These are phyloP conservation scores for Starmerella ratchasimensis DNA, from an alignment of 805 yeast species.

Conservation along the genomic window DNA sequence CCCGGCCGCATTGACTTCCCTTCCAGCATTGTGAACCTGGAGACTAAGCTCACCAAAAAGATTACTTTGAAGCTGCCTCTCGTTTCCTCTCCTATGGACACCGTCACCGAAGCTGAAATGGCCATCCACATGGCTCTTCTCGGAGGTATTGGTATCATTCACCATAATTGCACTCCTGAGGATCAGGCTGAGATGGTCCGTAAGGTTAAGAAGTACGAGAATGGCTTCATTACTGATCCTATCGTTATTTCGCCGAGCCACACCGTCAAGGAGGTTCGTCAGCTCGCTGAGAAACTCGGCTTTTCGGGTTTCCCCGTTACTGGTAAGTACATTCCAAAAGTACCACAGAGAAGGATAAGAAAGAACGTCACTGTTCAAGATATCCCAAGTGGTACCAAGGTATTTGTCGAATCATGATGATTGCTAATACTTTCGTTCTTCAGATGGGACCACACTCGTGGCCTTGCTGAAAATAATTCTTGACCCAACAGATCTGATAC, in stretches of 20 bases:
- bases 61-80: slow-evolving; percentile 88
- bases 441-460: slow-evolving; percentile 76
- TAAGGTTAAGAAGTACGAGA: slow-evolving; percentile 92
- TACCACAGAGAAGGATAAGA: not conserved
- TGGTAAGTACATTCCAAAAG: slow-evolving; percentile 54
- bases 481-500: slow-evolving; percentile 21
- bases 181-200: slow-evolving; percentile 98
- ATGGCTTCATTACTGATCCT: slow-evolving; percentile 93
- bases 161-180: slow-evolving; percentile 91
- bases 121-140: slow-evolving; percentile 96
- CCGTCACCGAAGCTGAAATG: slow-evolving; percentile 95
- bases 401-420: slow-evolving; percentile 24
- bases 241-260: slow-evolving; percentile 63
- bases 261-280: slow-evolving; percentile 71
- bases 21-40: slow-evolving; percentile 60
- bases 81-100: slow-evolving; percentile 98
- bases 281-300: slow-evolving; percentile 58
- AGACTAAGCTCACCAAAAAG: slow-evolving; percentile 78
- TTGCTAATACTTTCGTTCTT: slow-evolving; percentile 95
- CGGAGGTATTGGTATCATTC: slow-evolving; percentile 98
- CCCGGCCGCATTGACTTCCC: slow-evolving; percentile 92
- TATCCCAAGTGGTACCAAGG: not conserved
- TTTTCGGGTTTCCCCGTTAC: slow-evolving; percentile 98
- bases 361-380: too few relatives aligned
- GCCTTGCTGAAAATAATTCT: slow-evolving; percentile 73